A percentile compares a stretch with the other conserved stretches of the same genome.
Evolutionary conservation across 179 eudicot genomes (phyloP).

Genomic region (Heliamphora pulchella): DNA sequence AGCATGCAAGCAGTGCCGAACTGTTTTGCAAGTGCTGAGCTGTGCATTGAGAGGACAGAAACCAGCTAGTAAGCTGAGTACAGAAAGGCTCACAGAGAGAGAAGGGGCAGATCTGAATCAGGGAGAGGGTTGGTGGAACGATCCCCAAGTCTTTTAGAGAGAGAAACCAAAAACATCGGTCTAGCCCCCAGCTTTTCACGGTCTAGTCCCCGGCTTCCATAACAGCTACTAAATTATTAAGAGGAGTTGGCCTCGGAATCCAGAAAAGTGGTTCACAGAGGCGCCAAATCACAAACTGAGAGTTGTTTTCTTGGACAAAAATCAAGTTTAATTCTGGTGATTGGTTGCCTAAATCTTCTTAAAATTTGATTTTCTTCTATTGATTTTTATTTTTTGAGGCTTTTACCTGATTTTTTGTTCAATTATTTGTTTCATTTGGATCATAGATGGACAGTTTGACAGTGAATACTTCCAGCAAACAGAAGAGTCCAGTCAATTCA

Average conservation of each 20-base stretch:
- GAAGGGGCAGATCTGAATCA: too few species aligned
- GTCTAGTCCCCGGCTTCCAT: neutral
- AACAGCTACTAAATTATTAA: constrained; percentile 6
- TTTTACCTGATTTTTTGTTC: neutral
- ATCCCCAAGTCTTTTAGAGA: too few species aligned
- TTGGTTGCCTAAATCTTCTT: constrained; percentile 11
- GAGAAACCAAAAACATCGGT: too few species aligned
- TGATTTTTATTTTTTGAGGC: neutral
- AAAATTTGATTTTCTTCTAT: neutral
- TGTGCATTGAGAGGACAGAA: too few species aligned
- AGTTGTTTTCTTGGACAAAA: neutral
- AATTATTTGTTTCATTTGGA: constrained; percentile 6
- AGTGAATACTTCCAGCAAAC: constrained; percentile 77
- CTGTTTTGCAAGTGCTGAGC: too few species aligned
- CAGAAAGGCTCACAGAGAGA: too few species aligned
- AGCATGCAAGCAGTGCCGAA: too few species aligned
- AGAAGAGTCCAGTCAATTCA: constrained; percentile 84
- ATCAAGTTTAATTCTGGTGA: constrained; percentile 66
- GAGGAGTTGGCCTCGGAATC: neutral
- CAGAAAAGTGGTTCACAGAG: constrained; percentile 3
- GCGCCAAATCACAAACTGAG: neutral
- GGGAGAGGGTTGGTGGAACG: too few species aligned
- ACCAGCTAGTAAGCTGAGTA: too few species aligned
- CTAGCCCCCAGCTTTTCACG: too few species aligned
- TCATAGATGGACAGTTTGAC: constrained; percentile 70